Evolutionary conservation across 345 rosid genomes (phyloP).

Genomic region (Salix caprea): DNA sequence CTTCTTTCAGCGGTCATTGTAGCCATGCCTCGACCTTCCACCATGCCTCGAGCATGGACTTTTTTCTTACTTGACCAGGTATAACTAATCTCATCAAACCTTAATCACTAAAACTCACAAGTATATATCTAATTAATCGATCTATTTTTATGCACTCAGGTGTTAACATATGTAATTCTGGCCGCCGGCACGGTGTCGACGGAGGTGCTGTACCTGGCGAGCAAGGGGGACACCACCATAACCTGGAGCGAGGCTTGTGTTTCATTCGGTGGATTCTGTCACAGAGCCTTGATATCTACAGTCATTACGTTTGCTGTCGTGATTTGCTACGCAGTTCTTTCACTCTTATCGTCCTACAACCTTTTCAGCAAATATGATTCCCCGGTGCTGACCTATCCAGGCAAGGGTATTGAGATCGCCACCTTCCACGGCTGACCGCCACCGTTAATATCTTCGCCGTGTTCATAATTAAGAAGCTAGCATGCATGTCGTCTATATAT

Average conservation of each 20-base stretch:
- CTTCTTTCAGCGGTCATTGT: slow-evolving; percentile 70
- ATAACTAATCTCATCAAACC: neutral
- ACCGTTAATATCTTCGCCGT: neutral
- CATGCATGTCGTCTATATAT: neutral
- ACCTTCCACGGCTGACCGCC: slow-evolving; percentile 11
- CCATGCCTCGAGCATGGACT: slow-evolving; percentile 76
- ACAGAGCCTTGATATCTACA: slow-evolving; percentile 60
- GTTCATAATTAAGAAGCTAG: neutral
- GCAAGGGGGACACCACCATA: slow-evolving; percentile 56
- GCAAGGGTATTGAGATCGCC: slow-evolving; percentile 41
- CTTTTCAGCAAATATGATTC: slow-evolving; percentile 72
- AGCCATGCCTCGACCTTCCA: slow-evolving; percentile 67
- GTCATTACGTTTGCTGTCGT: slow-evolving; percentile 52
- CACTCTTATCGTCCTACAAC: slow-evolving; percentile 71
- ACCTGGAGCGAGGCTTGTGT: slow-evolving; percentile 78
- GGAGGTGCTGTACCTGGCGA: slow-evolving; percentile 68
- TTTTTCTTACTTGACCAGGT: slow-evolving; percentile 92
- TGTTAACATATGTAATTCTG: slow-evolving; percentile 61
- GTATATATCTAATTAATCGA: neutral
- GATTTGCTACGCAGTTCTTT: slow-evolving; percentile 45
- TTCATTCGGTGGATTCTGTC: slow-evolving; percentile 60
- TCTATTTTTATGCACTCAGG: slow-evolving; percentile 9
- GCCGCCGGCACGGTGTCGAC: slow-evolving; percentile 66
- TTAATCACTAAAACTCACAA: neutral
- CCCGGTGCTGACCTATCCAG: slow-evolving; percentile 32